Percentiles rank a stretch among this genome's conserved stretches.
Conservation (phyloP, 2,329 filamentous ascomycete genomes). For the Clarireedia hainanense region DNA sequence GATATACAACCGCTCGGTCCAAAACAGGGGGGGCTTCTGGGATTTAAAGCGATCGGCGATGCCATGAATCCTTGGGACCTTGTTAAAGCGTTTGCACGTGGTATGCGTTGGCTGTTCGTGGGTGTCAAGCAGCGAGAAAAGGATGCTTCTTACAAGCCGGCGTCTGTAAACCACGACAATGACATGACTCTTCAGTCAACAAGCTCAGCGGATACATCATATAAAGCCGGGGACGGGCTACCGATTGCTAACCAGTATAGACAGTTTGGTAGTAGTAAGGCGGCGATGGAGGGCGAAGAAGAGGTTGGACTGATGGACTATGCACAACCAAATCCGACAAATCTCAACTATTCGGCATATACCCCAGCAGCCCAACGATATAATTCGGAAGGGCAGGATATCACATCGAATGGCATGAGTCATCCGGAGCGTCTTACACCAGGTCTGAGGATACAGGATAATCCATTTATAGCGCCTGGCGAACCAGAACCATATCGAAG, state of each 20-base stretch:
- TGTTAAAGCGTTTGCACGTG: slow-evolving; percentile 68
- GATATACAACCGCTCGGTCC: slow-evolving; percentile 32
- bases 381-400: slow-evolving; percentile 22
- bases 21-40: slow-evolving; percentile 58
- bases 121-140: slow-evolving; percentile 55
- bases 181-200: slow-evolving; percentile 19
- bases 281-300: slow-evolving; percentile 21
- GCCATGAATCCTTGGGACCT: slow-evolving; percentile 79
- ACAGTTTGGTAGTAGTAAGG: slow-evolving; percentile 19
- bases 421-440: slow-evolving; percentile 16
- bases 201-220: slow-evolving; percentile 9
- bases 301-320: slow-evolving; percentile 24
- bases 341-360: slow-evolving; percentile 16
- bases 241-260: slow-evolving; percentile 28
- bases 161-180: slow-evolving; percentile 12
- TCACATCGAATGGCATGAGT: slow-evolving; percentile 12
- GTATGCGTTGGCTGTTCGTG: slow-evolving; percentile 68
- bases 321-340: slow-evolving; percentile 25
- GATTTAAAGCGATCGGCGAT: slow-evolving; percentile 58
- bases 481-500: slow-evolving; percentile 20
- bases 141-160: slow-evolving; percentile 41
- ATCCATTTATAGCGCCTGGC: slow-evolving; percentile 16
- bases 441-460: slow-evolving; percentile 5
- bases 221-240: slow-evolving; percentile 16
- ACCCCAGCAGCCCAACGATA: slow-evolving; percentile 26